Conservation (phyloP, 164 flowering plant species). For the Macadamia tetraphylla region DNA sequence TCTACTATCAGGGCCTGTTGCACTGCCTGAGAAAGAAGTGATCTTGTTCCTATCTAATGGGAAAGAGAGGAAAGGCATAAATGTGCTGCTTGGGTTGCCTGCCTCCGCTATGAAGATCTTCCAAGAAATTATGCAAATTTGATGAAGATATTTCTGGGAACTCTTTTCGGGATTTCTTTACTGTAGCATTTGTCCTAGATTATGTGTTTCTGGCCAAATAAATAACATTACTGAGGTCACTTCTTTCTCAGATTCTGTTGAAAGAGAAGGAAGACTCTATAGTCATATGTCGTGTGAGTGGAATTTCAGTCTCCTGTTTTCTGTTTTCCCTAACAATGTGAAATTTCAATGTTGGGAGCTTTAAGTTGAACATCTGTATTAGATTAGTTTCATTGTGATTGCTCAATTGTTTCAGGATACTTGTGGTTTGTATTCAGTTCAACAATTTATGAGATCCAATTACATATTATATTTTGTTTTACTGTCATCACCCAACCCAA, state of each 20-base stretch:
- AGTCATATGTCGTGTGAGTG: too few relatives aligned
- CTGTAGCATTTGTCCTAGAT: background rate
- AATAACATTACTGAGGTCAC: background rate
- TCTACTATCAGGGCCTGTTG: conserved; percentile 16
- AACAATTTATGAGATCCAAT: background rate
- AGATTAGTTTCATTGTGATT: background rate
- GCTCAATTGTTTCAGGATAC: background rate
- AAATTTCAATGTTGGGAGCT: background rate
- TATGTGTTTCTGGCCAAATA: background rate
- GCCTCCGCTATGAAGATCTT: conserved; percentile 26
- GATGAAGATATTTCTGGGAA: background rate
- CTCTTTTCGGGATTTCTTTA: background rate
- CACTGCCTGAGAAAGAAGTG: conserved; percentile 24
- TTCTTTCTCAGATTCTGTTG: background rate
- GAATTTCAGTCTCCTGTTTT: background rate
- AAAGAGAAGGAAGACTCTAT: background rate
- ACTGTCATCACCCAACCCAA: too few relatives aligned
- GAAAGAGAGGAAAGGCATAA: conserved; percentile 16
- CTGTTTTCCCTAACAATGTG: background rate
- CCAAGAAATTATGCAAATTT: conserved; percentile 15
- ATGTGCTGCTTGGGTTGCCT: conserved; percentile 28
- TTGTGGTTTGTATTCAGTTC: background rate
- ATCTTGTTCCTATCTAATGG: conserved; percentile 22
- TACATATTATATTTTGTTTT: background rate
- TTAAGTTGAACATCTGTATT: background rate